Conservation (phyloP, 2,329 filamentous ascomycete species). For the Calonectria pauciramosa region DNA sequence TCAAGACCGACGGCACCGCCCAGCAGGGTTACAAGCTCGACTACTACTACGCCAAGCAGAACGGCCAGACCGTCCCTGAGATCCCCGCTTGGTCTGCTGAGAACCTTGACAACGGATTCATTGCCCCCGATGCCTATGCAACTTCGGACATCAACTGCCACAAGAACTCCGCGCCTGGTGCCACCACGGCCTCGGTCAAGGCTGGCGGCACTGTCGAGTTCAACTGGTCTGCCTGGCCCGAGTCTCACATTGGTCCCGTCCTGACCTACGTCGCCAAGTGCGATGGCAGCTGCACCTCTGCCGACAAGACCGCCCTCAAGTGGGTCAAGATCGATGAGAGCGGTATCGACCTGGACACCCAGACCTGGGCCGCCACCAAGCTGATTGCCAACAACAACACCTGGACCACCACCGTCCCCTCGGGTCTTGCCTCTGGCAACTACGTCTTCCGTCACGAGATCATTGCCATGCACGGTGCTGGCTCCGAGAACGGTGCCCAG, state of each 20-base stretch:
- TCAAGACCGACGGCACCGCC: slow-evolving; percentile 40
- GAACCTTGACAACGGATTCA: slow-evolving; percentile 66
- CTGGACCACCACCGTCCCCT: slow-evolving; percentile 54
- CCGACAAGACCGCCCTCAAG: slow-evolving; percentile 65
- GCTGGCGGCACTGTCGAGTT: slow-evolving; percentile 58
- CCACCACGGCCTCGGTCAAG: slow-evolving; percentile 51
- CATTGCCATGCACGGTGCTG: slow-evolving; percentile 41
- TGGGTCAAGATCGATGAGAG: slow-evolving; percentile 77
- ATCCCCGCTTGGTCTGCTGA: slow-evolving; percentile 57
- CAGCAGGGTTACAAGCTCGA: slow-evolving; percentile 36
- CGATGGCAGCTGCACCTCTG: slow-evolving; percentile 64
- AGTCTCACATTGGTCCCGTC: slow-evolving; percentile 66
- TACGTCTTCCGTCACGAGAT: slow-evolving; percentile 68
- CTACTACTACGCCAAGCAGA: slow-evolving; percentile 42
- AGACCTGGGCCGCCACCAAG: slow-evolving; percentile 53
- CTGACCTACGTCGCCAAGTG: slow-evolving; percentile 75
- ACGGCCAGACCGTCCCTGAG: slow-evolving; percentile 31
- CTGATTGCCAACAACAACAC: slow-evolving; percentile 60
- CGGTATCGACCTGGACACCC: slow-evolving; percentile 56
- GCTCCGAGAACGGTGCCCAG: slow-evolving; percentile 59
- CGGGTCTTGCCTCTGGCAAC: slow-evolving; percentile 52
- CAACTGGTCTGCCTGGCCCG: slow-evolving; percentile 60
- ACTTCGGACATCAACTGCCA: slow-evolving; percentile 63
- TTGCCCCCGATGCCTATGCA: slow-evolving; percentile 56
- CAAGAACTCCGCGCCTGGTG: slow-evolving; percentile 53